These are phyloP conservation scores for Wickerhamiella occidentalis DNA, from an alignment of 805 yeast genomes.

Conservation along the genomic window DNA sequence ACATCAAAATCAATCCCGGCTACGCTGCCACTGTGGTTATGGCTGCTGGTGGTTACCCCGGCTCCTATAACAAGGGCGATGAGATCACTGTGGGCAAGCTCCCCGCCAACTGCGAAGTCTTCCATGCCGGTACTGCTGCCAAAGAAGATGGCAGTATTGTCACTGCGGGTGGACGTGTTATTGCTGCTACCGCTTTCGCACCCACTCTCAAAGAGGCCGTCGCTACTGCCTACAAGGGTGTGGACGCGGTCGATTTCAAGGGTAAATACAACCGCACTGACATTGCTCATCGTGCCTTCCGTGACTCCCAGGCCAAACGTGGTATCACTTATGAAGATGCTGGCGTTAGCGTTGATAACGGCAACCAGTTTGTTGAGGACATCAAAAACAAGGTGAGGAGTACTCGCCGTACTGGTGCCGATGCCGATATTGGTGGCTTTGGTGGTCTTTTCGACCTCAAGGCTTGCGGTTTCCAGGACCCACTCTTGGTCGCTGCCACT, in stretches of 20 bases:
- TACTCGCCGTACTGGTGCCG: conserved; percentile 92
- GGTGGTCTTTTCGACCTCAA: conserved; percentile 92
- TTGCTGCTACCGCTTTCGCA: conserved; percentile 85
- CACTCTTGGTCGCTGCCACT: conserved; percentile 87
- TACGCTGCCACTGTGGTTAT: conserved; percentile 87
- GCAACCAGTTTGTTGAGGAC: conserved; percentile 77
- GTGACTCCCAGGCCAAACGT: conserved; percentile 27
- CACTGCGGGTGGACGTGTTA: conserved; percentile 93
- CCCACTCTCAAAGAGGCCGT: conserved; percentile 67
- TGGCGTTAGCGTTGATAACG: conserved; percentile 96
- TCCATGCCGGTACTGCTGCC: conserved; percentile 89
- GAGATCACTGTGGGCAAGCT: conserved; percentile 49
- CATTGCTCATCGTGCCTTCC: conserved; percentile 93
- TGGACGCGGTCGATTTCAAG: conserved; percentile 55
- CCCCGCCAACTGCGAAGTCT: conserved; percentile 55
- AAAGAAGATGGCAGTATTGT: conserved; percentile 48
- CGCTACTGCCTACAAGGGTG: conserved; percentile 74
- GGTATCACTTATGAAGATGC: conserved; percentile 83
- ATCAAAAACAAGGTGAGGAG: conserved; percentile 85
- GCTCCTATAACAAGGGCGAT: conserved; percentile 73
- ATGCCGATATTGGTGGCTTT: conserved; percentile 96
- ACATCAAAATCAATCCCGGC: conserved; percentile 36
- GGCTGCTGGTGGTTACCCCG: conserved; percentile 97
- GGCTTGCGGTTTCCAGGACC: conserved; percentile 69
- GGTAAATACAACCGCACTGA: conserved; percentile 80